Evolutionary conservation across 345 rosid species (phyloP).

Genomic region (Eucalyptus decipiens): DNA sequence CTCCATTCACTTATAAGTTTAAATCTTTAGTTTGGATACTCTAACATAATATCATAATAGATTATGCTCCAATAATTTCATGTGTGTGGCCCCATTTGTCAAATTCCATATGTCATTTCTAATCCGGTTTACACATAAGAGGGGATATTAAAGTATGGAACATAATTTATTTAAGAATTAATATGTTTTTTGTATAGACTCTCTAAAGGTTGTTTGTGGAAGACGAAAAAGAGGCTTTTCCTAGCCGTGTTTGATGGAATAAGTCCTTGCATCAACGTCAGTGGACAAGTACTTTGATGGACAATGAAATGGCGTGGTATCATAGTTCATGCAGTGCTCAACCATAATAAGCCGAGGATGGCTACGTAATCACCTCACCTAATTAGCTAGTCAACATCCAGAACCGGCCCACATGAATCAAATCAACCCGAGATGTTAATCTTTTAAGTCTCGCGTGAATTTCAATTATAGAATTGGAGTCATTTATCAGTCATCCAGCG

Average conservation of each 20-base stretch:
- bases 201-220: background rate
- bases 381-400: background rate
- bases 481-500: background rate
- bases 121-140: background rate
- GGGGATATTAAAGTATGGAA: background rate
- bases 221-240: background rate
- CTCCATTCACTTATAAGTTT: background rate
- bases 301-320: background rate
- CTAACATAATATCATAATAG: background rate
- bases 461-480: background rate
- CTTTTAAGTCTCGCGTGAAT: background rate
- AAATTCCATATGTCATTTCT: background rate
- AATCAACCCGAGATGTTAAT: background rate
- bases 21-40: background rate
- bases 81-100: background rate
- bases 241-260: background rate
- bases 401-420: background rate
- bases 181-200: background rate
- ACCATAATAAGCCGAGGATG: background rate
- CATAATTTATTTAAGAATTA: background rate
- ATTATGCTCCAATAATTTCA: background rate
- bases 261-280: background rate
- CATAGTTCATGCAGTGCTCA: background rate
- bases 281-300: background rate
- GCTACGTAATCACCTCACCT: background rate